Base-by-base conservation (phyloP, 805 yeast species). In the Candida peoriensis region DNA sequence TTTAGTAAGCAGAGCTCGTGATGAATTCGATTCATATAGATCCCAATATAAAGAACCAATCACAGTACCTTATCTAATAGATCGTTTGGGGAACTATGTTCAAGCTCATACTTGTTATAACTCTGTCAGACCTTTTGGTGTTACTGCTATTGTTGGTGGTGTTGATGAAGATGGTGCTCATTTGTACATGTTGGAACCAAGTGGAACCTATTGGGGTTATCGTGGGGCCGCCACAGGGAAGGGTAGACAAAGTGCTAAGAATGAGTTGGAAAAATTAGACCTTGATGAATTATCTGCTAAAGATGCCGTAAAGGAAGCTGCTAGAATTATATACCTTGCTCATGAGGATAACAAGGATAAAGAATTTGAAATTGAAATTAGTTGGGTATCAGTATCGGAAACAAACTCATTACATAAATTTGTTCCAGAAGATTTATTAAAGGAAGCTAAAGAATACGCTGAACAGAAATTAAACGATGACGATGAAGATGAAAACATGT, bases 341-440 rank as follows among this genome's bases (percentile, higher is more conserved):
- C 98, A 94, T 55, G 99, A 93, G 64, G 98, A 93, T 55, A 87
- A 88, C 62, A 93, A 90, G 61, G 98, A 93, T 58, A 93, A 90
- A 62, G 97, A 89, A 41, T 93, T 88, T 57, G 98, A 93, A 63
- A 71, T 93, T 45, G 99, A 93, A 56, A 72, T 93, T 52, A 76
- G 93, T 47, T 93, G 98, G 98, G 78, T 78, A 36, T 78, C 90
- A 24, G 54, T 58, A 24, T 72, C 74, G 20, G 90, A 81, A 53
- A 90, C 97, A 6, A 72, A 72, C 5, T 94, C 96, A 13, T 57
- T 67, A 40, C 97, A 93, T 58, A 74, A 78, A 56, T 72, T 76
- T 47, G 85, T 93, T 28, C 95, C 96, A 17, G 78, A 74, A 28
- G 90, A 77, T 13, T 60, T 90, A 44, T 67, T 88, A 36, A 76